Conservation (phyloP, 202 grass and related monocot species). For the Carex arenaria region DNA sequence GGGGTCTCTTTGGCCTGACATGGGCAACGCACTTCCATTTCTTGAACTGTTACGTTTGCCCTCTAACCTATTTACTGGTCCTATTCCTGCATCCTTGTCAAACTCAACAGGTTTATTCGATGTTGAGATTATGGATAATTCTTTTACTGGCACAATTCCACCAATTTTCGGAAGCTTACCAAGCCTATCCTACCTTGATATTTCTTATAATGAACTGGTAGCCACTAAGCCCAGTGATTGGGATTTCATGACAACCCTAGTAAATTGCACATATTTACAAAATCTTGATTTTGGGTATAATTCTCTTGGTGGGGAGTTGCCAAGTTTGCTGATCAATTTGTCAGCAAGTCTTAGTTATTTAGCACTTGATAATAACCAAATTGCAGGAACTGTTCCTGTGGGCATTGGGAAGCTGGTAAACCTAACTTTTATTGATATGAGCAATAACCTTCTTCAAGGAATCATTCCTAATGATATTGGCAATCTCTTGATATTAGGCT, state of each 20-base stretch:
- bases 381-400: constrained; percentile 23
- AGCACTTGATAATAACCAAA: constrained; percentile 17
- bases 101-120: constrained; percentile 12
- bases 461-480: constrained; percentile 29
- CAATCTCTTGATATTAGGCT: neutral
- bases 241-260: constrained; percentile 41
- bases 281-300: constrained; percentile 20
- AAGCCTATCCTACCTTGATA: neutral
- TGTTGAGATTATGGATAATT: constrained; percentile 9
- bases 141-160: constrained; percentile 16
- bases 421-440: constrained; percentile 10
- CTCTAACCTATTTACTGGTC: constrained; percentile 29
- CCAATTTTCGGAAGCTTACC: constrained; percentile 16
- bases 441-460: constrained; percentile 31
- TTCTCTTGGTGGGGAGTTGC: constrained; percentile 25
- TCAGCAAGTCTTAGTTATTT: constrained; percentile 16
- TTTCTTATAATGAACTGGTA: constrained; percentile 22
- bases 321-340: constrained; percentile 23
- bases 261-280: constrained; percentile 28
- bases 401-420: constrained; percentile 5
- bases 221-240: constrained; percentile 24
- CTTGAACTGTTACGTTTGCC: constrained; percentile 17
- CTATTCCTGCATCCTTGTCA: constrained; percentile 35
- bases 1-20: constrained; percentile 5
- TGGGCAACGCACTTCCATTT: constrained; percentile 6